Base-by-base conservation (phyloP, 164 flowering plant species). In the Taxillus chinensis region DNA sequence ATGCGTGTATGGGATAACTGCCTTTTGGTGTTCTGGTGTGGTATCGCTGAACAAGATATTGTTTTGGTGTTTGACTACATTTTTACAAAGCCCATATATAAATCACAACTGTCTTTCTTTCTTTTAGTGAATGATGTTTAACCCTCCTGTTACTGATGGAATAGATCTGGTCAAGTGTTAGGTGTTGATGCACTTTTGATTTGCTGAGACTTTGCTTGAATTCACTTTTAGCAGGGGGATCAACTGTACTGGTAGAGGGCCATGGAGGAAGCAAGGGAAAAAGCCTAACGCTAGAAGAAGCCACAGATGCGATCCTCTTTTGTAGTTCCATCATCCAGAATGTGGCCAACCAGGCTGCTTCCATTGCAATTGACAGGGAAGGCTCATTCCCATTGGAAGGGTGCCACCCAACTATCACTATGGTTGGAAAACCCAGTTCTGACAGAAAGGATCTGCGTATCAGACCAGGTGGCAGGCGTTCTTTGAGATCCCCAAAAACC, bases 211-310 rank as follows among this genome's bases (percentile, higher is more conserved):
- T 27, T 27, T 27, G 2, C 27, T 27, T 4, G 13, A 9, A n/a
- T 7, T 11, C 60, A 11, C 15, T 46, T 63, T 63, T 75, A 54
- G 27, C 85, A 82, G 96, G 79, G 72, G 92, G 84, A 73, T 82
- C 93, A 11, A 82, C 76, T 5, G 80, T 83, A 5, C 45, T 71
- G 67, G 78, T 80, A 2, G 86, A 76, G 67, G 76, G 76, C 50
- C 76, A 63, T 1, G 75, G 66, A 57, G 78, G 86, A 66, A 79
- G 69, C 16, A 69, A 67, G 59, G 45, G 70, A 12, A 83, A 81
- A 83, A 90, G 91, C 82, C 73, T 87, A 14, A 86, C 93, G 3
- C 79, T 90, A 61, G 95, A 95, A 62, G 99, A 90, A 82, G 97
- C 97, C 57, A 86, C 93, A 0, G 99, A 95, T 67, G 74, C 92